Percentiles rank a stretch among this genome's conserved stretches.
Conservation (phyloP, 2,329 filamentous ascomycete species). For the Endothia cerciana region DNA sequence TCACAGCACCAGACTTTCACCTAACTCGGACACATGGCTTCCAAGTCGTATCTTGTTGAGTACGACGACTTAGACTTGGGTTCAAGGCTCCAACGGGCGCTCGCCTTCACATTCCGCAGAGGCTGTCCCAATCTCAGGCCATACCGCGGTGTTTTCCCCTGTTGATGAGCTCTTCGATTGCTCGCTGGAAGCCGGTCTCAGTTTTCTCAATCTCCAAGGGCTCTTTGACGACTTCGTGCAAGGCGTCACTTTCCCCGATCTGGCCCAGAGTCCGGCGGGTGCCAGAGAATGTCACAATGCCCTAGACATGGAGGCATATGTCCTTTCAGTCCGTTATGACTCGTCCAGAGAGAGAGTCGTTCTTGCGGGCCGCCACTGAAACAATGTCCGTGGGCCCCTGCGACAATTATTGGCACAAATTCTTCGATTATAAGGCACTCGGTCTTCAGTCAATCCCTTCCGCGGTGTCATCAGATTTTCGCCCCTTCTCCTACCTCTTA, state of each 20-base stretch:
- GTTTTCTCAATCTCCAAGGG: not conserved
- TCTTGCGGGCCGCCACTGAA: not conserved
- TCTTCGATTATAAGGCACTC: not conserved
- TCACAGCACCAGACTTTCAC: not conserved
- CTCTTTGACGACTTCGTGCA: not conserved
- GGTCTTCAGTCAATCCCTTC: not conserved
- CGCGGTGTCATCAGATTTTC: not conserved
- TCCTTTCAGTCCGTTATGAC: not conserved
- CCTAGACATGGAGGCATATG: not conserved
- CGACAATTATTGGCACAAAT: not conserved
- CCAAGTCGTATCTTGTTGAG: not conserved
- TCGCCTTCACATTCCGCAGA: not conserved
- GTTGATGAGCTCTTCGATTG: not conserved
- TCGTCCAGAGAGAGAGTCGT: not conserved
- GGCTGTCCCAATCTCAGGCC: not conserved
- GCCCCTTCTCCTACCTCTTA: not conserved
- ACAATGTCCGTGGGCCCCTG: not conserved
- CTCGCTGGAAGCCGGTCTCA: not conserved
- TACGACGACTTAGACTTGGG: not conserved
- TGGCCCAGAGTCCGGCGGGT: constrained; percentile 3
- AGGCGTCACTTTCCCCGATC: not conserved
- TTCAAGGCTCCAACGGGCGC: not conserved
- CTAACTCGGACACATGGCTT: not conserved
- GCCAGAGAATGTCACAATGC: not conserved
- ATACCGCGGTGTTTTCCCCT: not conserved